Evolutionary conservation across 2,329 filamentous ascomycete genomes (phyloP).

Genomic region (Teratosphaeria epicoccoides): DNA sequence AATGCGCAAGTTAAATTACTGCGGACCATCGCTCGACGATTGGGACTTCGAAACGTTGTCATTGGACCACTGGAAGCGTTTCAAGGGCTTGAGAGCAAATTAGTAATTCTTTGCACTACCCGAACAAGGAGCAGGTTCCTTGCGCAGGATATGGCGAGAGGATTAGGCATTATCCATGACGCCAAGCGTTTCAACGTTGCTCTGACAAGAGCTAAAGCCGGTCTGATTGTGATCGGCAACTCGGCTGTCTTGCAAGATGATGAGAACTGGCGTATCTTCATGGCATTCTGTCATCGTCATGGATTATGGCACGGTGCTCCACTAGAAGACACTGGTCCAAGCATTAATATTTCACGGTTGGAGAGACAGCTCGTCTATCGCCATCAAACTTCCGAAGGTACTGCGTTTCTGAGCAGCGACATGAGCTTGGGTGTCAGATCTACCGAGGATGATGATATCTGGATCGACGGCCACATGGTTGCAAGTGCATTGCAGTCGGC

Average conservation of each 20-base stretch:
- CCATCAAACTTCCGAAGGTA: not conserved
- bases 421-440: not conserved
- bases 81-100: constrained; percentile 17
- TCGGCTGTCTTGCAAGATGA: constrained; percentile 13
- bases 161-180: constrained; percentile 18
- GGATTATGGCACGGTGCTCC: constrained; percentile 3
- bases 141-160: constrained; percentile 15
- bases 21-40: constrained; percentile 9
- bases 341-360: not conserved
- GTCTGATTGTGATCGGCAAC: constrained; percentile 18
- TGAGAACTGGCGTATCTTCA: constrained; percentile 14
- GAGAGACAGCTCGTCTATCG: not conserved
- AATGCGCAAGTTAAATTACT: constrained; percentile 16
- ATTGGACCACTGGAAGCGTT: constrained; percentile 20
- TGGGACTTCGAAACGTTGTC: constrained; percentile 5
- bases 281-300: constrained; percentile 16
- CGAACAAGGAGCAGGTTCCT: constrained; percentile 18
- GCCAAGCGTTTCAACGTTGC: constrained; percentile 18
- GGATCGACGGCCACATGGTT: not conserved
- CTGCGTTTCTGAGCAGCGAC: not conserved
- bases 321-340: not conserved
- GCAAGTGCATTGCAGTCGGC: not conserved
- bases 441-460: not conserved
- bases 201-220: constrained; percentile 18
- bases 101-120: constrained; percentile 20